Evolutionary conservation across 352 stramenopile species (phyloP).

Genomic region (Phytophthora pini): DNA sequence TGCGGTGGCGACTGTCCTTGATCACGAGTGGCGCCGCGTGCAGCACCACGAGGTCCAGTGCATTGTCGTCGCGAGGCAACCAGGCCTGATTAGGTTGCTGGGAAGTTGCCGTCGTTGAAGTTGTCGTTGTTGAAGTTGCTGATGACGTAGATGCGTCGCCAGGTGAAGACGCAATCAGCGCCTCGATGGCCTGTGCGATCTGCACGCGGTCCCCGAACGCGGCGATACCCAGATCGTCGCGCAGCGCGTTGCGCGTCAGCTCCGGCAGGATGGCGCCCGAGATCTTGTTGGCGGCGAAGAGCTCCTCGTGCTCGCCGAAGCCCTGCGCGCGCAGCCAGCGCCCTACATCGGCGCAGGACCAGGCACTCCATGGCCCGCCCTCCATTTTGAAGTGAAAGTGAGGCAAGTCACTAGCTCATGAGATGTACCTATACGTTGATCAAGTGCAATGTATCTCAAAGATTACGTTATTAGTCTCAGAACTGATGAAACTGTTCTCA

Average conservation of each 20-base stretch:
- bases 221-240: slow-evolving; percentile 67
- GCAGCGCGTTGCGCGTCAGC: slow-evolving; percentile 67
- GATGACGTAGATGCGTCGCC: slow-evolving; percentile 6
- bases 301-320: slow-evolving; percentile 40
- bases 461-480: slow-evolving; percentile 23
- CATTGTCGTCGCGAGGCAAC: slow-evolving; percentile 47
- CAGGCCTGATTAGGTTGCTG: slow-evolving; percentile 14
- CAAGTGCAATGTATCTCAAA: slow-evolving; percentile 12
- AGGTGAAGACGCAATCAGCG: slow-evolving; percentile 32
- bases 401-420: slow-evolving; percentile 9
- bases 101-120: slow-evolving; percentile 13
- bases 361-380: slow-evolving; percentile 35
- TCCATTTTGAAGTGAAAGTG: slow-evolving; percentile 36
- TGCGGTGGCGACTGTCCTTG: slow-evolving; percentile 70
- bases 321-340: slow-evolving; percentile 41
- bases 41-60: slow-evolving; percentile 80
- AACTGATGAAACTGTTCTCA: slow-evolving; percentile 3
- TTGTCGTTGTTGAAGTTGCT: slow-evolving; percentile 4
- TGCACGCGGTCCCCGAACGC: slow-evolving; percentile 69
- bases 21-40: slow-evolving; percentile 85
- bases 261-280: slow-evolving; percentile 64
- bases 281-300: slow-evolving; percentile 67
- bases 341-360: slow-evolving; percentile 47
- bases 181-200: slow-evolving; percentile 64
- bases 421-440: slow-evolving; percentile 13